phyloP scores from a whole-genome alignment of 2,329 filamentous ascomycete genomes.

The Amylocarpus encephaloides region DNA sequence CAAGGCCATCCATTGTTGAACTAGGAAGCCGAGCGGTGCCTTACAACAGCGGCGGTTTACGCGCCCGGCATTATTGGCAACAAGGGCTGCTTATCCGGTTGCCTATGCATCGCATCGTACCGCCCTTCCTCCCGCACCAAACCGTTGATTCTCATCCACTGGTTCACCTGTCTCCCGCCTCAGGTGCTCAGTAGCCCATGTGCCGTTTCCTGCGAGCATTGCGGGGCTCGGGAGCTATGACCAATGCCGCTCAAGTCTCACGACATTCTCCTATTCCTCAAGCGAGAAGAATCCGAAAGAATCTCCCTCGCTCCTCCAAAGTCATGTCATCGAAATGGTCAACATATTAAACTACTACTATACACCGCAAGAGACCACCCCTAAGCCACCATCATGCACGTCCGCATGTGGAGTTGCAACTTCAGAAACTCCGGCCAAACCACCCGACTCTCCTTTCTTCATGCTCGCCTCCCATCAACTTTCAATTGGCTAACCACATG shows the following conservation, averaged over 20 bases:
- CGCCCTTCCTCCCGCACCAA: constrained; percentile 25
- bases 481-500: constrained; percentile 15
- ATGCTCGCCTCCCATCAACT: background rate
- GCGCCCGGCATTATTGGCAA: constrained; percentile 29
- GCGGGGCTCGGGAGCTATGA: background rate
- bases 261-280: background rate
- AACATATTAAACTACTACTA: no score
- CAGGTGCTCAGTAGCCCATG: constrained; percentile 11
- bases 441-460: background rate
- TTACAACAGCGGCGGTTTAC: constrained; percentile 30
- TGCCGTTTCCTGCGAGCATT: constrained; percentile 9
- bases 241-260: background rate
- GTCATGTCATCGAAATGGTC: background rate
- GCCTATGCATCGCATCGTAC: constrained; percentile 27
- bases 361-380: no score
- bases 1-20: constrained; percentile 17
- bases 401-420: background rate
- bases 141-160: constrained; percentile 21
- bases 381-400: no score
- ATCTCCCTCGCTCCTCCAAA: no score
- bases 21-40: constrained; percentile 19
- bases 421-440: background rate
- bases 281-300: background rate
- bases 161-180: constrained; percentile 17
- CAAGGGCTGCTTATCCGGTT: constrained; percentile 21